Evolutionary conservation across 495 filamentous ascomycete species (phyloP), one percentile per base, ranked within the genome.

Genomic region (Penicillium paxilli): DNA sequence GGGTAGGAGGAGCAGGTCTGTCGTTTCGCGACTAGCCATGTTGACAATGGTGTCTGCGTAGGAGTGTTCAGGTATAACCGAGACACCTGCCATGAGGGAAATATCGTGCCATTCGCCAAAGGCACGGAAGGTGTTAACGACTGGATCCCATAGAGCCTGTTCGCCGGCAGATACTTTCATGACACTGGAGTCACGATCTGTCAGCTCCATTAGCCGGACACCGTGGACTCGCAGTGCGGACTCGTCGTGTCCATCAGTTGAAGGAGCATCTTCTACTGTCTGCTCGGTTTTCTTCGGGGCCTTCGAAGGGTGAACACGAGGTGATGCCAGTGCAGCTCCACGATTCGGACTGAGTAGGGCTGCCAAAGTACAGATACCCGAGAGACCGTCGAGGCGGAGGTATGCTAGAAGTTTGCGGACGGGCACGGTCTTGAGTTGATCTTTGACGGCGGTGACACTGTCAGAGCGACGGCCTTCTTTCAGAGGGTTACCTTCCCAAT

Each of bases 131-230:
- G 90, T 89, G 64, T 96, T 96, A 23, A 97, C 83, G 0, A 97
- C 90, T 5, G 94, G 91, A 60, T 98, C 94, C 70, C 82, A 82
- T 5, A 84, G 73, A 10, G 84, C 82, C 56, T 87, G 85, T 17
- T 92, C 90, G 9, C 92, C 90, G 54, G 94, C 90, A 0, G 90
- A 86, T 5, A 96, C 90, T 60, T 91, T 88, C 94, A 98, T 98
- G 49, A 96, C 92, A 17, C 92, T 89, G 6, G 94, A 97, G 26
- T 88, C 86, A 78, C 94, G 91, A 55, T 98, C 92, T 1, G 91
- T 94, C 20, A 98, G 83, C 64, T 95, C 90, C 35, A 97, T 70
- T 45, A 98, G 76, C 2, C 92, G 88, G 20, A 96, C 71, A 30
- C 92, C 94, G 61, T 96, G 88, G 0, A 95, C 90, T 64, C 91